Percentiles rank a stretch among this genome's conserved stretches.
These are phyloP conservation scores for Rhynchosporium graminicola DNA, from an alignment of 2,329 filamentous ascomycete genomes.

Conservation along the genomic window DNA sequence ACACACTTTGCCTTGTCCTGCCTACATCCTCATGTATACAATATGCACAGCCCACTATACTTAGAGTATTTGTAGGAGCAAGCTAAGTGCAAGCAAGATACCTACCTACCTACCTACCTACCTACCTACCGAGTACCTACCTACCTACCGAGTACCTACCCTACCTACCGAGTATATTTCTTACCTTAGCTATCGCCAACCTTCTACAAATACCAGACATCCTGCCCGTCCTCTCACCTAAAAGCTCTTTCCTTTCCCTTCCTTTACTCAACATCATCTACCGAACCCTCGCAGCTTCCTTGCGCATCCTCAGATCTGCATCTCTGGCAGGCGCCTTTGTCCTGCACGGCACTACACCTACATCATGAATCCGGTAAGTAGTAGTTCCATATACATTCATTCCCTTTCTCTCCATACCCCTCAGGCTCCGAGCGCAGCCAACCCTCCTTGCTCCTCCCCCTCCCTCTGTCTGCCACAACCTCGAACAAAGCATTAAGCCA, in stretches of 20 bases:
- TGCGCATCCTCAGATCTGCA: conserved; percentile 9
- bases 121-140: neutral
- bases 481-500: neutral
- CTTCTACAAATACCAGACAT: neutral
- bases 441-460: conserved; percentile 1
- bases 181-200: too few relatives aligned
- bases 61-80: too few relatives aligned
- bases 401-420: conserved; percentile 12
- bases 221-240: neutral
- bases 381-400: conserved; percentile 34
- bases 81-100: too few relatives aligned
- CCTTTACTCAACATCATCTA: neutral
- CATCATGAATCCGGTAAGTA: conserved; percentile 15
- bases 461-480: conserved; percentile 1
- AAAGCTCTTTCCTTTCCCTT: neutral
- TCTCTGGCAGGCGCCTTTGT: conserved; percentile 33
- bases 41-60: too few relatives aligned
- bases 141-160: neutral
- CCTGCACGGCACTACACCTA: conserved; percentile 17
- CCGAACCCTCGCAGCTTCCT: neutral
- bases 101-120: neutral
- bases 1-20: neutral
- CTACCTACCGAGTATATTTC: too few relatives aligned
- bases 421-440: neutral
- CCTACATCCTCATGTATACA: neutral